Percentiles rank a stretch among this genome's conserved stretches.
Evolutionary conservation across 495 filamentous ascomycete species (phyloP).

Genomic region (Penicillium cataractarum): DNA sequence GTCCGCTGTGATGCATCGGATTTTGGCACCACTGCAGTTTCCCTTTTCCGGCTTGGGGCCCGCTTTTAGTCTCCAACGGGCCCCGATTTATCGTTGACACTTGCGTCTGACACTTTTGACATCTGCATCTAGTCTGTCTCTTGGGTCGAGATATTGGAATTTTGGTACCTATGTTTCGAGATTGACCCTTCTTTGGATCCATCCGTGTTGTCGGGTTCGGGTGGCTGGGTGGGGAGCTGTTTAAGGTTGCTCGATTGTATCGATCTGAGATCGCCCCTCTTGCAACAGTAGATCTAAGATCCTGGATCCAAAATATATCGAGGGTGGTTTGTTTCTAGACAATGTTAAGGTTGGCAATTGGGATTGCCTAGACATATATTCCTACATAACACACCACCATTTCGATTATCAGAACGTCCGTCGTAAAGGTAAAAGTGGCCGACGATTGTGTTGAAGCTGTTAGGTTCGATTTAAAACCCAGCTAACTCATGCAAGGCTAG

Average conservation of each 20-base stretch:
- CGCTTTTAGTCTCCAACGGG: conserved; percentile 14
- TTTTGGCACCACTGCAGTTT: conserved; percentile 3
- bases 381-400: no score
- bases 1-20: conserved; percentile 16
- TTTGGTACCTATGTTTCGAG: neutral
- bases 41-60: conserved; percentile 9
- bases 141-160: neutral
- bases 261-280: conserved; percentile 12
- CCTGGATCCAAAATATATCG: neutral
- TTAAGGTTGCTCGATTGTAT: conserved; percentile 5
- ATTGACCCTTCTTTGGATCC: neutral
- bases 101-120: conserved; percentile 7
- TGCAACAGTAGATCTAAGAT: conserved; percentile 5
- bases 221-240: neutral
- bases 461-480: neutral
- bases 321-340: neutral
- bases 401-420: neutral
- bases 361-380: no score
- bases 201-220: neutral
- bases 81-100: conserved; percentile 2
- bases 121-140: neutral
- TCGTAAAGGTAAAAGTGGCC: neutral
- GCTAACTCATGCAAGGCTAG: neutral
- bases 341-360: neutral
- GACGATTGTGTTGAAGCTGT: neutral